Percentiles rank a stretch among this genome's conserved stretches.
Evolutionary conservation across 495 filamentous ascomycete genomes (phyloP).

Genomic region (Chaetomium cochliodes): DNA sequence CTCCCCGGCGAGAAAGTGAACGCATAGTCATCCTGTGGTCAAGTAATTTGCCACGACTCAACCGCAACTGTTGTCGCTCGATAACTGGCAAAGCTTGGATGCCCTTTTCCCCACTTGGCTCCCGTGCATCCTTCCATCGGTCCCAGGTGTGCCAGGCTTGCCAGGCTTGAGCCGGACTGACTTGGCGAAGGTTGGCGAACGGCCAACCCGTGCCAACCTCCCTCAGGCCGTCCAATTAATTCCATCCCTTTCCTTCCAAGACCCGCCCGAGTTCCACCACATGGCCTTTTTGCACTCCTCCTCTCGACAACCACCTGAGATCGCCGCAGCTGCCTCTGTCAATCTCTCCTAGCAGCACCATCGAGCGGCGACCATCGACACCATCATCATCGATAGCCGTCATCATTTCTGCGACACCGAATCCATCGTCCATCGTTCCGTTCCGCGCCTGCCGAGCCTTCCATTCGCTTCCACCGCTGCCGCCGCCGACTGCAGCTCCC

Average conservation of each 20-base stretch:
- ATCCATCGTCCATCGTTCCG: not conserved
- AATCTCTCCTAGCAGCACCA: not conserved
- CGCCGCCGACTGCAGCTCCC: constrained; percentile 12
- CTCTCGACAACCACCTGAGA: constrained; percentile 5
- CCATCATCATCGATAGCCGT: not conserved
- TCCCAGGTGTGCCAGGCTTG: too few species aligned
- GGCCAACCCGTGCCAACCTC: too few species aligned
- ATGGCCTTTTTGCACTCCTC: constrained; percentile 22
- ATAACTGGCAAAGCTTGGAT: not conserved
- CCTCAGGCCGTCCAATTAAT: constrained; percentile 26
- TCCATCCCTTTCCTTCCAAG: constrained; percentile 32
- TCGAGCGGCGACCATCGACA: not conserved
- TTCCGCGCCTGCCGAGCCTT: not conserved
- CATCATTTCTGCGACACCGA: not conserved
- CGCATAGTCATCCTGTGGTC: too few species aligned
- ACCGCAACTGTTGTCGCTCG: too few species aligned
- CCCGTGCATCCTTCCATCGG: constrained; percentile 14
- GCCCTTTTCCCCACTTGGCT: constrained; percentile 19
- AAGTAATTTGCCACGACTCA: too few species aligned
- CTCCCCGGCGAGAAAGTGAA: too few species aligned
- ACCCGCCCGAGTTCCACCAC: constrained; percentile 20
- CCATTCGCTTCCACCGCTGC: constrained; percentile 14
- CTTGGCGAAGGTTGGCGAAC: constrained; percentile 20
- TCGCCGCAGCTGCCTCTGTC: constrained; percentile 1
- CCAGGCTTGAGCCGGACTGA: too few species aligned